Evolutionary conservation across 768 basidiomycete genomes (phyloP).

Genomic region (Pulveroboletus frians): DNA sequence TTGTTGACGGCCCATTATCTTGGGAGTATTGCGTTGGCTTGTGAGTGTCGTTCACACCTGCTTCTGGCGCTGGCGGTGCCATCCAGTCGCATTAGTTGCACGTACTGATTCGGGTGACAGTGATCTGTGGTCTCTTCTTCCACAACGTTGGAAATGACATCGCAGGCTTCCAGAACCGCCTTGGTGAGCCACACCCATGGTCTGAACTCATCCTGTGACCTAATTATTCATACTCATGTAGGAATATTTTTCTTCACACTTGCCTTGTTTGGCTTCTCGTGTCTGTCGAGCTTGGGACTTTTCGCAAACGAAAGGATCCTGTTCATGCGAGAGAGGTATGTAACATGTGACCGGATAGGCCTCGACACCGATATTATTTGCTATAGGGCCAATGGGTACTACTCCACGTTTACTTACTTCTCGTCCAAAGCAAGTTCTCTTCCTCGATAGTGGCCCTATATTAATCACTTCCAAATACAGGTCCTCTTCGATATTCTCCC

Average conservation of each 20-base stretch:
- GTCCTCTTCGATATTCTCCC: constrained; percentile 96
- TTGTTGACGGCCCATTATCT: constrained; percentile 87
- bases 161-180: constrained; percentile 92
- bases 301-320: constrained; percentile 94
- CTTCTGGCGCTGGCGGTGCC: neutral
- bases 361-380: neutral
- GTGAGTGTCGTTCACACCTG: constrained; percentile 42
- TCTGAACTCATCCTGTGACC: neutral
- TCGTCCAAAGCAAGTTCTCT: constrained; percentile 66
- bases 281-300: constrained; percentile 85
- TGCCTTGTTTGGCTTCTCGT: constrained; percentile 96
- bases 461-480: constrained; percentile 31
- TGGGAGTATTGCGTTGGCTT: constrained; percentile 75
- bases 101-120: constrained; percentile 33
- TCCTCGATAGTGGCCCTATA: neutral
- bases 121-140: constrained; percentile 92
- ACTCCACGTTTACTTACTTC: constrained; percentile 95
- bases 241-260: constrained; percentile 97
- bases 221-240: constrained; percentile 17
- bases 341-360: neutral
- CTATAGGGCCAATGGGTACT: constrained; percentile 90
- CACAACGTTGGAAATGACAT: constrained; percentile 90
- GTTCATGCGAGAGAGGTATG: constrained; percentile 96
- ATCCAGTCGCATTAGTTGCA: neutral
- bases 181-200: constrained; percentile 45